These are phyloP conservation scores for Cucumis cinereus DNA, from an alignment of 306 rosid species.

Conservation along the genomic window DNA sequence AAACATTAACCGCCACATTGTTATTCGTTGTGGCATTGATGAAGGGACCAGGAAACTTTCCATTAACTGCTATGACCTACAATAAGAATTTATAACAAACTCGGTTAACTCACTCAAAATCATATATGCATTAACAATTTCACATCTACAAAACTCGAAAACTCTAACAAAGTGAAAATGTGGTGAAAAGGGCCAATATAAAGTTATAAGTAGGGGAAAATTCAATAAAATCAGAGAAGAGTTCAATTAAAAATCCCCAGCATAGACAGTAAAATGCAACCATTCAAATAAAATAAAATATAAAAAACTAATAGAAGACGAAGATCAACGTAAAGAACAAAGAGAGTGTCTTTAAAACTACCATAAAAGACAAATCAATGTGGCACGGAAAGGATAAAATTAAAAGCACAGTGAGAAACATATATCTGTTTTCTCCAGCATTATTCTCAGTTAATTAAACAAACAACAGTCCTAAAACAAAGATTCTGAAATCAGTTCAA, in stretches of 20 bases:
- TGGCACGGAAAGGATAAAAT: background rate
- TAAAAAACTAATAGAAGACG: background rate
- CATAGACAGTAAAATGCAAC: background rate
- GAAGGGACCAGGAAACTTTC: slow-evolving; percentile 63
- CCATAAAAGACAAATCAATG: background rate
- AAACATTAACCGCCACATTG: slow-evolving; percentile 49
- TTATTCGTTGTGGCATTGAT: slow-evolving; percentile 68
- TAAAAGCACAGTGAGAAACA: background rate
- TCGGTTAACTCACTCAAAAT: background rate
- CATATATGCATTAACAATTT: background rate
- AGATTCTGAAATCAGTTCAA: background rate
- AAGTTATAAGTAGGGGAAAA: background rate
- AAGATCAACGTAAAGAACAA: background rate
- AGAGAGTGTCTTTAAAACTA: background rate
- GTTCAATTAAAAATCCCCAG: background rate
- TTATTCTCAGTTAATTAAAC: background rate
- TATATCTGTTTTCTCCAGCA: background rate
- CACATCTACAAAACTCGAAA: background rate
- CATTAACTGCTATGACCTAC: slow-evolving; percentile 74
- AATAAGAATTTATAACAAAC: background rate
- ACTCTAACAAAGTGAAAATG: background rate
- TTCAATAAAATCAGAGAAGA: background rate
- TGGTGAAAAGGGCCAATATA: background rate
- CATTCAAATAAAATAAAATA: background rate
- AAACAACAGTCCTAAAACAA: background rate